Evolutionary conservation across 2,329 filamentous ascomycete genomes (phyloP).

Genomic region (Saccharata proteae): DNA sequence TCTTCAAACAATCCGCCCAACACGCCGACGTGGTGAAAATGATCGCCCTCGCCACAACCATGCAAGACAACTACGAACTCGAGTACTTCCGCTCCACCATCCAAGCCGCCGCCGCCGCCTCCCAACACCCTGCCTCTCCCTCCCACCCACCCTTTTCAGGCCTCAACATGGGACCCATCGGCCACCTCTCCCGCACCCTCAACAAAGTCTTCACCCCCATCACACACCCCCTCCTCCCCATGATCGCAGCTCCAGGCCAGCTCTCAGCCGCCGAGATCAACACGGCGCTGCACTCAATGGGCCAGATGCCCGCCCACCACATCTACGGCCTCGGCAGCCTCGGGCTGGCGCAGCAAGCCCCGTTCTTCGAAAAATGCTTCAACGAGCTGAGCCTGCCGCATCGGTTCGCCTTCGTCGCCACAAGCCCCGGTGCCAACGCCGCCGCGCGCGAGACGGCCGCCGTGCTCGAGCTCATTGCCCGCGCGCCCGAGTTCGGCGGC

Average conservation of each 20-base stretch:
- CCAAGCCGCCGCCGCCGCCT: conserved; percentile 49
- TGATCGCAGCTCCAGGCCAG: conserved; percentile 76
- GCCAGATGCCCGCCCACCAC: conserved; percentile 65
- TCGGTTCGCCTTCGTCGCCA: conserved; percentile 63
- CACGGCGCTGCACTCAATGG: conserved; percentile 62
- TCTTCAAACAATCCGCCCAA: conserved; percentile 59
- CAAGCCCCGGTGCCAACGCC: too few relatives aligned
- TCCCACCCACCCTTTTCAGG: conserved; percentile 61
- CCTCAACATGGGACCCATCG: conserved; percentile 78
- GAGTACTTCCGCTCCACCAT: conserved; percentile 78
- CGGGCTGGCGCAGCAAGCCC: conserved; percentile 50
- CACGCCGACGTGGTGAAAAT: conserved; percentile 85
- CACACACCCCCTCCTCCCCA: conserved; percentile 70
- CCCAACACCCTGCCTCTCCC: neutral
- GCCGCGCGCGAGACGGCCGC: conserved; percentile 18
- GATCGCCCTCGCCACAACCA: conserved; percentile 71
- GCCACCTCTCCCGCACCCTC: conserved; percentile 69
- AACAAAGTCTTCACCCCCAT: conserved; percentile 84
- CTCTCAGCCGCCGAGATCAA: conserved; percentile 81
- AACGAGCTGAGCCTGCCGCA: conserved; percentile 68
- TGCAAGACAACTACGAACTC: conserved; percentile 80
- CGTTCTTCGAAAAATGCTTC: conserved; percentile 64
- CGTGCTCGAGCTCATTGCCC: conserved; percentile 55
- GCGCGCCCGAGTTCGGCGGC: conserved; percentile 66
- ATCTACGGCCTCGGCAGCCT: conserved; percentile 71